A percentile compares a stretch with the other conserved stretches of the same genome.
Conservation (phyloP, 768 basidiomycete species). For the Lactifluus piperatus region DNA sequence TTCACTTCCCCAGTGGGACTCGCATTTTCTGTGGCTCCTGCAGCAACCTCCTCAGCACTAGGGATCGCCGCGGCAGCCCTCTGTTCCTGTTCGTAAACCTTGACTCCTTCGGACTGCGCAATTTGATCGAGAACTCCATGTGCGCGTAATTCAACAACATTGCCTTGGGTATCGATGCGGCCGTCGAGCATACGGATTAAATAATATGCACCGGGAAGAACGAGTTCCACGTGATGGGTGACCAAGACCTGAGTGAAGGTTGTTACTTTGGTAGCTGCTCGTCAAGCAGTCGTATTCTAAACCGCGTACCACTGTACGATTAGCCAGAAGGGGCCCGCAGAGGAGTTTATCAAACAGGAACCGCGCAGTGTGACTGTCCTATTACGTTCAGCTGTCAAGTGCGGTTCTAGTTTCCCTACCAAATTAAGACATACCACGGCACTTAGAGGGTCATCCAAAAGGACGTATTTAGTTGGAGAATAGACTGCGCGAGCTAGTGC, state of each 20-base stretch:
- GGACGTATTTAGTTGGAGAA: constrained; percentile 40
- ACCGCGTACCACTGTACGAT: constrained; percentile 54
- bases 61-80: constrained; percentile 17
- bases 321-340: constrained; percentile 52
- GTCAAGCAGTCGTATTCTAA: not conserved
- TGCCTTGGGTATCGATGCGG: constrained; percentile 68
- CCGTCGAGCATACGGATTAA: constrained; percentile 76
- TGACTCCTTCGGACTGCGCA: constrained; percentile 41
- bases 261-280: not conserved
- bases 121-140: constrained; percentile 57
- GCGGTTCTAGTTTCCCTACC: not conserved
- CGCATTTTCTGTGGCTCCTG: constrained; percentile 21
- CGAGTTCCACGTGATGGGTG: constrained; percentile 78
- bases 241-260: constrained; percentile 46
- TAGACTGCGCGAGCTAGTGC: constrained; percentile 81
- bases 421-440: constrained; percentile 55
- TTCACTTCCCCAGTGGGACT: constrained; percentile 34
- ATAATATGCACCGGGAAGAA: constrained; percentile 65
- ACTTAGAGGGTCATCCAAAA: constrained; percentile 78
- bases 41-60: constrained; percentile 26
- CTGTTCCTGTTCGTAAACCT: constrained; percentile 38
- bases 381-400: not conserved
- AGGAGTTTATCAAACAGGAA: constrained; percentile 56
- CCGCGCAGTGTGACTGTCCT: constrained; percentile 65
- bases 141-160: constrained; percentile 51